These are phyloP conservation scores for Schizochytrium sp. DNA, from an alignment of 108 stramenopile species.

Conservation along the genomic window DNA sequence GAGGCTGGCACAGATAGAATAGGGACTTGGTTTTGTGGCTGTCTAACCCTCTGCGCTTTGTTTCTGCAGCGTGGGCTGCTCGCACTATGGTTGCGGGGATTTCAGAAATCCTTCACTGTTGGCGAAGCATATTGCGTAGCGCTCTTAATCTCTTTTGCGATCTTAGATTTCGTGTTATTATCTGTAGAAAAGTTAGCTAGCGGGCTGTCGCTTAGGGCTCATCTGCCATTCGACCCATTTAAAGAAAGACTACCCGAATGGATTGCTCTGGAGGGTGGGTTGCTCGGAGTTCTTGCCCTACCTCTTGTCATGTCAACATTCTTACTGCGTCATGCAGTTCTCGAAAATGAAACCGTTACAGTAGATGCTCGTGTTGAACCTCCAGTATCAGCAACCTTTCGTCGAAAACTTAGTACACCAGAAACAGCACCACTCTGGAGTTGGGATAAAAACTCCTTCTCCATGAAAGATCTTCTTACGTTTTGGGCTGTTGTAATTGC, in stretches of 20 bases:
- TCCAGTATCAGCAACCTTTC: neutral
- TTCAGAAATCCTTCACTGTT: conserved; percentile 2
- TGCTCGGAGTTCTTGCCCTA: conserved; percentile 24
- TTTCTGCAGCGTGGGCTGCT: neutral
- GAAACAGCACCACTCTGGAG: neutral
- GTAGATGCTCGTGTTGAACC: neutral
- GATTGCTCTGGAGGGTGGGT: conserved; percentile 27
- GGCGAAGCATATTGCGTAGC: conserved; percentile 18
- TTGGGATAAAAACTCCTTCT: neutral
- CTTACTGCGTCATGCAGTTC: neutral
- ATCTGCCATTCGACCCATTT: neutral
- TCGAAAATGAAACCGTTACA: conserved; percentile 34
- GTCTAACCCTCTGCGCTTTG: neutral
- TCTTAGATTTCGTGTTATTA: neutral
- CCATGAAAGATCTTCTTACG: neutral
- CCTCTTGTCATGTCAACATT: neutral
- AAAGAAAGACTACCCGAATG: neutral
- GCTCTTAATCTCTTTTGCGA: neutral
- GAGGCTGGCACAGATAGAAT: too few relatives aligned
- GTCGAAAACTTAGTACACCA: neutral
- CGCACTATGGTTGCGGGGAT: neutral
- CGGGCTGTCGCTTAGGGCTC: neutral
- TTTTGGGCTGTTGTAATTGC: neutral
- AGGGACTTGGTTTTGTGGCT: neutral
- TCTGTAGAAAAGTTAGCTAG: neutral